A percentile compares a stretch with the other conserved stretches of the same genome.
phyloP scores from a whole-genome alignment of 306 rosid genomes.

The Trichosanthes truncata region DNA sequence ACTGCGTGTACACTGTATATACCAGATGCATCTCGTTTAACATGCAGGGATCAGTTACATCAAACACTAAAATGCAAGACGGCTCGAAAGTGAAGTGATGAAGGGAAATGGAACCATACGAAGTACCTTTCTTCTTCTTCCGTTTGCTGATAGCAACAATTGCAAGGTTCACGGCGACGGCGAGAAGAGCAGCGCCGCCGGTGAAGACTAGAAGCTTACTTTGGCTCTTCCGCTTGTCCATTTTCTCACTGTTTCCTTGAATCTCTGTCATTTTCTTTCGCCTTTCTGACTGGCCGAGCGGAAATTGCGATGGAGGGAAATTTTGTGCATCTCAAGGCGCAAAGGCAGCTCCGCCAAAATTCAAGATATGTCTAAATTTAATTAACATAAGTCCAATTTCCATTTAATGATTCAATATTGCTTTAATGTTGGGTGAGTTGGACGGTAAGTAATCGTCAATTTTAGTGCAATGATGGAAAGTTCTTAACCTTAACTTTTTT shows the following conservation, averaged over 20 bases:
- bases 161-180: constrained; percentile 57
- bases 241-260: constrained; percentile 38
- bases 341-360: constrained; percentile 9
- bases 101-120: not conserved
- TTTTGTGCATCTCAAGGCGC: constrained; percentile 25
- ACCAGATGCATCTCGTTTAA: not conserved
- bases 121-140: constrained; percentile 53
- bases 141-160: constrained; percentile 45
- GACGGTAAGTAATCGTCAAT: not conserved
- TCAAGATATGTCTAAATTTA: constrained; percentile 2
- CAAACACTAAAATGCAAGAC: not conserved
- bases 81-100: constrained; percentile 9
- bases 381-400: not conserved
- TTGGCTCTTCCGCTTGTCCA: constrained; percentile 35
- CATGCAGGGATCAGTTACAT: not conserved
- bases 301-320: constrained; percentile 52
- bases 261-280: constrained; percentile 47
- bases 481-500: not conserved
- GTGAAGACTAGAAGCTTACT: constrained; percentile 38
- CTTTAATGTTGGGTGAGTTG: not conserved
- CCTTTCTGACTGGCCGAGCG: constrained; percentile 24
- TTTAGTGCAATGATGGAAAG: not conserved
- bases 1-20: not conserved
- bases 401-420: not conserved
- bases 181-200: constrained; percentile 75